Evolutionary conservation across 1,284 basidiomycete genomes (phyloP), one percentile per base, ranked within the genome.

Genomic region (Trichosporon coremiiforme): DNA sequence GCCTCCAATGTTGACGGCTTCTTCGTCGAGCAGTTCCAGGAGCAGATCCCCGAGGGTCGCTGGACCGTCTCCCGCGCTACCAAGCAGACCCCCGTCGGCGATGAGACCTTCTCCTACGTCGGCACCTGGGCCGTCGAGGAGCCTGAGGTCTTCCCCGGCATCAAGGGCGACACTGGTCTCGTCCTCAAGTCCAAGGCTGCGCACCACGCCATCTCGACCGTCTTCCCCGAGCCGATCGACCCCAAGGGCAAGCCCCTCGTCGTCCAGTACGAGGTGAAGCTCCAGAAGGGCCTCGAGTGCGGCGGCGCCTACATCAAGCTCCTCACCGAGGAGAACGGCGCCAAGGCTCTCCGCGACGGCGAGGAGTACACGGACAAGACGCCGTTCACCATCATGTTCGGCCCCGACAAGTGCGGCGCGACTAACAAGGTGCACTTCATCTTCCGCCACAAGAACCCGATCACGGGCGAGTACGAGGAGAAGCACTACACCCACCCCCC

Each of bases 241-340:
- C 93, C 95, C 85, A 89, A 89, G 80, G 86, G 89, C 74, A 89
- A 97, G 85, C 93, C 96, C 55, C 87, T 99, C 65, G 95, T 99
- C 74, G 91, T 99, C 20, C 95, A 98, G 84, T 99, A 99, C 83
- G 97, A 99, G 85, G 95, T 96, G 85, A 98, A 99, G 87, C 94
- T 98, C 84, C 96, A 99, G 87, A 96, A 98, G 85, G 96, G 96
- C 70, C 93, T 98, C 71, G 95, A 96, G 85, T 99, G 97, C 79
- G 97, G 97, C 85, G 97, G 97, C 86, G 97, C 97, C 53, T 99
- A 99, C 86, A 85, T 99, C 86, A 99, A 99, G 86, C 90, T 99
- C 70, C 89, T 99, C 66, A 85, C 84, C 55, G 86, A 86, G 73
- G 76, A 77, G 62, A 78, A 81, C 33, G 76, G 77, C n/a, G 82